These are phyloP conservation scores for Zoysia pacifica DNA, from an alignment of 176 grass and related monocot genomes.

Conservation along the genomic window DNA sequence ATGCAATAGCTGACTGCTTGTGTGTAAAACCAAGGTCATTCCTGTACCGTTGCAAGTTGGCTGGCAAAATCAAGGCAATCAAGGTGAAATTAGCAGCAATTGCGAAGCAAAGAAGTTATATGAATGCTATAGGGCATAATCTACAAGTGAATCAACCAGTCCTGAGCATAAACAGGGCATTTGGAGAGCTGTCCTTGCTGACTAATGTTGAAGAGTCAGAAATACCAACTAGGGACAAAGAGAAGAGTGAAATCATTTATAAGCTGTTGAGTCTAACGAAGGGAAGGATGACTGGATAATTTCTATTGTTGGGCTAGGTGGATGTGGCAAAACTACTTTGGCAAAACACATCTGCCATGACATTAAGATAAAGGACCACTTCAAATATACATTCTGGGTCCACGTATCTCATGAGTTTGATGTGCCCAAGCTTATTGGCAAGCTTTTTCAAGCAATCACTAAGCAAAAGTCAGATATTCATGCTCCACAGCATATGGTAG, in stretches of 20 bases:
- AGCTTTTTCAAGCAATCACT: neutral
- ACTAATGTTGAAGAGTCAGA: conserved; percentile 7
- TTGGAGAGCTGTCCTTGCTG: neutral
- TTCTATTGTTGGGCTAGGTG: neutral
- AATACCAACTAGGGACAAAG: conserved; percentile 22
- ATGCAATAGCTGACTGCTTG: neutral
- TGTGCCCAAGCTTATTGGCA: neutral
- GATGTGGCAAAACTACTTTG: neutral
- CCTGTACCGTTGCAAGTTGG: neutral
- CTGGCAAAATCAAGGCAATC: neutral
- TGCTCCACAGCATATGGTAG: neutral
- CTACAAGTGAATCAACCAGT: neutral
- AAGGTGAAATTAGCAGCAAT: neutral
- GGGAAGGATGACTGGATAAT: neutral
- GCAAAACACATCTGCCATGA: neutral
- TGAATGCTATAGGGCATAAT: neutral
- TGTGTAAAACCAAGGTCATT: neutral
- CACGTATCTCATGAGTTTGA: neutral
- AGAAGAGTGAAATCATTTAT: conserved; percentile 7
- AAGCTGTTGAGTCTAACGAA: neutral
- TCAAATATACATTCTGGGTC: neutral
- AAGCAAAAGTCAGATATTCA: neutral
- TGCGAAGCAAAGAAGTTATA: neutral
- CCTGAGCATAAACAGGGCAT: neutral
- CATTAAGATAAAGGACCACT: neutral